phyloP scores from a whole-genome alignment of 805 yeast species.

The Candida boidinii region DNA sequence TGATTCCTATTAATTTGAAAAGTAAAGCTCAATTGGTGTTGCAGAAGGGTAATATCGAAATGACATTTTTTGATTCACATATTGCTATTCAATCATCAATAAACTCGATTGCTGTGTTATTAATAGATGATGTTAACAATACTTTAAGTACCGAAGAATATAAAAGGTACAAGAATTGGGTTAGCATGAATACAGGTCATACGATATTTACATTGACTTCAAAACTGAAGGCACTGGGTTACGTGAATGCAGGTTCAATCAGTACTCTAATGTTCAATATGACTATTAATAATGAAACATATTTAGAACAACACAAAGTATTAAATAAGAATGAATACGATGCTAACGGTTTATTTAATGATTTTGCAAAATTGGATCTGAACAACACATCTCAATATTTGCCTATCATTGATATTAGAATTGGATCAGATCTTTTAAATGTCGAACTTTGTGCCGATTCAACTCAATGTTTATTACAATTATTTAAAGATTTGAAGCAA shows the following conservation, averaged over 20 bases:
- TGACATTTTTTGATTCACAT: slow-evolving; percentile 25
- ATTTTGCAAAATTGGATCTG: slow-evolving; percentile 7
- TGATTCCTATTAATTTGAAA: slow-evolving; percentile 52
- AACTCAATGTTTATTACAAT: slow-evolving; percentile 57
- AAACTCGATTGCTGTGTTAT: slow-evolving; percentile 38
- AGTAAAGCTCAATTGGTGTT: slow-evolving; percentile 47
- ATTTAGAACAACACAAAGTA: too few species aligned
- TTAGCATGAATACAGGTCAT: slow-evolving; percentile 6
- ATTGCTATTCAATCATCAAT: slow-evolving; percentile 26
- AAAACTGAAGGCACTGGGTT: slow-evolving; percentile 40
- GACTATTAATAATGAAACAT: slow-evolving; percentile 6
- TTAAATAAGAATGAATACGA: too few species aligned
- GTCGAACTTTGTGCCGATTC: slow-evolving; percentile 80
- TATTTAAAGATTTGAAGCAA: slow-evolving; percentile 62
- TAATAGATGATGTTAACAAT: slow-evolving; percentile 55
- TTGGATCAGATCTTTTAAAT: slow-evolving; percentile 38
- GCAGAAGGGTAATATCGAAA: slow-evolving; percentile 45
- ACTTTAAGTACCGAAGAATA: slow-evolving; percentile 22
- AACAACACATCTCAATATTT: too few species aligned
- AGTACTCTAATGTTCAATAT: slow-evolving; percentile 29
- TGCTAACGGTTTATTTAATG: too few species aligned
- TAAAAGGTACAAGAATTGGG: slow-evolving; percentile 14
- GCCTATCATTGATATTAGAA: slow-evolving; percentile 32
- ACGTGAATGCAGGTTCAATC: slow-evolving; percentile 39
- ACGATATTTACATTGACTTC: slow-evolving; percentile 32